A percentile compares a stretch with the other conserved stretches of the same genome.
These are phyloP conservation scores for Diversispora epigaea DNA, from an alignment of 192 early-diverging fungal species.

Conservation along the genomic window DNA sequence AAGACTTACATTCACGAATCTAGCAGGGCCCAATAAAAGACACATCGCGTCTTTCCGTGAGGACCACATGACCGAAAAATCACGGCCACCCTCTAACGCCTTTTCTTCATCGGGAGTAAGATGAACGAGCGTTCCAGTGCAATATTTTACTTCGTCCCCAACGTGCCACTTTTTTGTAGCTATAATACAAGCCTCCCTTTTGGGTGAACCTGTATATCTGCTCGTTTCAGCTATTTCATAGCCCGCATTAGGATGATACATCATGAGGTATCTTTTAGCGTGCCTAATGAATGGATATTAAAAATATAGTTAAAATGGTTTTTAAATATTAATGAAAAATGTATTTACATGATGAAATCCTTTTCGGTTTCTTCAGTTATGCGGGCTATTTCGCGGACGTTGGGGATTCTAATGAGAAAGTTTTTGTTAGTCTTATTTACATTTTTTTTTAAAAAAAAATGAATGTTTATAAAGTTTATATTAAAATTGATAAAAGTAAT, in stretches of 20 bases:
- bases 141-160: slow-evolving; percentile 52
- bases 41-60: slow-evolving; percentile 47
- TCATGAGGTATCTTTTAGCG: slow-evolving; percentile 40
- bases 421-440: background rate
- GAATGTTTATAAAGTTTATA: background rate
- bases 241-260: slow-evolving; percentile 55
- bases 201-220: slow-evolving; percentile 47
- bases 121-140: slow-evolving; percentile 52
- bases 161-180: slow-evolving; percentile 48
- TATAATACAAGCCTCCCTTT: slow-evolving; percentile 56
- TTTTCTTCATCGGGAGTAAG: slow-evolving; percentile 51
- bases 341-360: slow-evolving; percentile 6
- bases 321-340: background rate
- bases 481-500: background rate
- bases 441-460: background rate
- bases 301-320: background rate
- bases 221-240: slow-evolving; percentile 56
- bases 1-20: slow-evolving; percentile 60
- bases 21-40: slow-evolving; percentile 60
- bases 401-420: slow-evolving; percentile 3
- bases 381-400: background rate
- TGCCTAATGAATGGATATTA: slow-evolving; percentile 30
- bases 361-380: background rate
- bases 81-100: slow-evolving; percentile 44
- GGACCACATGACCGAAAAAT: slow-evolving; percentile 29